Conservation (phyloP, 1,139 yeast species). For the Geotrichum reessii region DNA sequence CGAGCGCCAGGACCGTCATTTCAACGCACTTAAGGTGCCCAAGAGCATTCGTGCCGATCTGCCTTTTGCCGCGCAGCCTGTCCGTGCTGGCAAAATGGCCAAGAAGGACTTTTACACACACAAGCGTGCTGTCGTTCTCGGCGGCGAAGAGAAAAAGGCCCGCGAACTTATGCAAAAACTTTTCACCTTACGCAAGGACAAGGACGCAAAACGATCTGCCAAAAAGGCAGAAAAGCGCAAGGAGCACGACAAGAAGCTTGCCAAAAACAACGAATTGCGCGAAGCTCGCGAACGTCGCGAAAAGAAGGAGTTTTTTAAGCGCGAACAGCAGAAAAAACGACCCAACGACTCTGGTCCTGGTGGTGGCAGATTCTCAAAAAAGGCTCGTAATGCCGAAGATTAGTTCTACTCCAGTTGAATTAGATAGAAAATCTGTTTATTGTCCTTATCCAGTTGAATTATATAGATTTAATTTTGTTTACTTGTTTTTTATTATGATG, state of each 20-base stretch:
- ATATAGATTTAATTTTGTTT: not conserved
- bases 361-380: conserved; percentile 21
- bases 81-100: conserved; percentile 25
- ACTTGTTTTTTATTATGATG: too few species aligned
- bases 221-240: conserved; percentile 75
- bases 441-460: not conserved
- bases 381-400: conserved; percentile 15
- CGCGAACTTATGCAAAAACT: conserved; percentile 84
- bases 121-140: conserved; percentile 89
- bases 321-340: conserved; percentile 61
- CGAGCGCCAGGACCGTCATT: conserved; percentile 80
- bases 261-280: conserved; percentile 65
- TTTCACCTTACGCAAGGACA: conserved; percentile 75
- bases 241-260: conserved; percentile 67
- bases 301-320: conserved; percentile 79
- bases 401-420: not conserved
- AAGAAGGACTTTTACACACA: conserved; percentile 68
- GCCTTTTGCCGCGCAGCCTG: conserved; percentile 89
- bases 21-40: conserved; percentile 84
- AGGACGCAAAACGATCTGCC: conserved; percentile 68
- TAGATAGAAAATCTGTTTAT: too few species aligned
- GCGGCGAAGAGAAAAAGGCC: conserved; percentile 91
- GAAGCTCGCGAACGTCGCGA: conserved; percentile 73
- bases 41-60: conserved; percentile 64
- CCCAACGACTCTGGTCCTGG: conserved; percentile 26